Evolutionary conservation across 2,329 filamentous ascomycete species (phyloP), one percentile per base, ranked within the genome.

Genomic region (Cordyceps farinosa): DNA sequence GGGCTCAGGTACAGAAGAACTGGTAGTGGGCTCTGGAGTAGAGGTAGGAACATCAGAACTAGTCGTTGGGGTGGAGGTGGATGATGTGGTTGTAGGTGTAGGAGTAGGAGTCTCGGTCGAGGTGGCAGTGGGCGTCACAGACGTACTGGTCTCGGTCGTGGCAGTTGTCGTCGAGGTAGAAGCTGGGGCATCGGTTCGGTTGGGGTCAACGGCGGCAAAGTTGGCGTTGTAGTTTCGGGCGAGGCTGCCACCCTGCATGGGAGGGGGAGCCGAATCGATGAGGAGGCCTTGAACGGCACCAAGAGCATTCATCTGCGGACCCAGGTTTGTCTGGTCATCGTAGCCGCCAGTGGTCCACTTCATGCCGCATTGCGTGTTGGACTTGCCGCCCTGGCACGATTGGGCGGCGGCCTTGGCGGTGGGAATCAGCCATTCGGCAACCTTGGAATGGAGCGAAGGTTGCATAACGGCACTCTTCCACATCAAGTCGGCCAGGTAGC

Each of bases 241-340:
- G 70, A 85, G 83, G 52, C 82, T 74, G 17, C 77, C 75, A 8
- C 76, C 79, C 69, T 74, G 75, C 40, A 84, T 73, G 0, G 85
- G 85, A 6, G 78, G 72, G 4, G 71, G 64, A 1, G 80, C 76
- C 5, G 76, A 68, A 15, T 74, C 69, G 15, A 79, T 76, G 55
- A 90, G 74, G 3, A 88, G 75, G 3, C 85, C 85, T 70, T 89
- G 86, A 17, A 89, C 77, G 1, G 81, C 79, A 74, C 89, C 87
- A 56, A 89, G 79, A 1, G 85, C 87, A 62, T 80, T 83, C 84
- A 89, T 86, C 70, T 88, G 82, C 73, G 87, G 84, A 5, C 87
- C 87, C 6, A 88, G 77, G 2, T 86, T 85, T 0, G 76, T 71
- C 30, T 73, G 76, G 44, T 79, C 80, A 68, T 89, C 87, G 65